Evolutionary conservation across 208 protist genomes (phyloP), one percentile per base, ranked within the genome.

Genomic region (Wallacemonas sp.): DNA sequence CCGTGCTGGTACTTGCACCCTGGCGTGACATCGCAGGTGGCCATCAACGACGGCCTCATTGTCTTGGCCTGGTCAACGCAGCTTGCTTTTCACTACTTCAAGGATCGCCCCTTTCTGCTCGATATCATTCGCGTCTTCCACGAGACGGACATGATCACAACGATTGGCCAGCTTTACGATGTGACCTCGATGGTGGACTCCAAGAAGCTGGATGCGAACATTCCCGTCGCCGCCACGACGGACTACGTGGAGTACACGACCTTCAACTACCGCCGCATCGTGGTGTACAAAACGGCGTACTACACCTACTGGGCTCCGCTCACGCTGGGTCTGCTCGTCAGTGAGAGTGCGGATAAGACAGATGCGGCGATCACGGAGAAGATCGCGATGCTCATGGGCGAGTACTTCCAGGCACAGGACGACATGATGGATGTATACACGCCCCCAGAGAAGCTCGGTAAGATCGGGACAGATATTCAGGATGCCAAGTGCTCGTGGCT

Each of bases 361-460:
- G 79, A 88, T 30, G 84, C 86, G 66, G 59, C 64, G 21, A 30
- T 66, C 4, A 79, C 91, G n/a, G 66, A 95, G 49, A 66, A 91
- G 39, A 86, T 98, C 34, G 74, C 96, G 9, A 72, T 98, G 60
- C 55, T 94, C 27, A 98, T 99, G 93, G 97, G 97, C 51, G 91
- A 98, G 72, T 98, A 97, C 73, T 99, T 99, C 71, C 98, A 99
- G 79, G 86, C 97, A 36, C 97, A 98, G 84, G 98, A 99, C 71
- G 98, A 99, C 75, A 98, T 97, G 59, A 95, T 99, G 77, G 98
- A 99, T 81, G 98, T 94, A 69, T 99, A 97, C 70, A 98, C 91
- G 46, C 82, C 95, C 22, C 95, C 97, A 38, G 86, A 94, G 68
- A 84, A 96, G 42, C 90, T 99, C 28, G 98, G 98, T 60, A 99